These are phyloP conservation scores for Acanthamoeba healyi DNA, from an alignment of 208 protist genomes.

Conservation along the genomic window DNA sequence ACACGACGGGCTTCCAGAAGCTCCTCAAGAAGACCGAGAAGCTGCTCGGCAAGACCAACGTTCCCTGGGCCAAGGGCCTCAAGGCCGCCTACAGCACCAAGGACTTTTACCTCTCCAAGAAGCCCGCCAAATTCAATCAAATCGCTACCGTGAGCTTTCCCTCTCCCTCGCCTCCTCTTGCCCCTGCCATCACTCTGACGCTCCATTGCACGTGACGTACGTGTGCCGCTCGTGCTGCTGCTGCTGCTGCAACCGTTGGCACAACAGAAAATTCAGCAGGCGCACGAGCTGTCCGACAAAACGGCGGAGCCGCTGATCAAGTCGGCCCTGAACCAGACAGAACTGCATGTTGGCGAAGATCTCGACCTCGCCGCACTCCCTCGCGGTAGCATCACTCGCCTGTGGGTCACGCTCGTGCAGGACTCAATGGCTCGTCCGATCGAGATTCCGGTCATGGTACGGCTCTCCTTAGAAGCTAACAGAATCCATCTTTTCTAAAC, in stretches of 20 bases:
- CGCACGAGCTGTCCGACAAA: conserved; percentile 31
- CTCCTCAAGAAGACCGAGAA: conserved; percentile 75
- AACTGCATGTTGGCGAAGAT: conserved; percentile 62
- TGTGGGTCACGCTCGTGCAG: conserved; percentile 75
- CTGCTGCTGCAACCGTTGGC: too few species aligned
- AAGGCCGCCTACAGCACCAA: conserved; percentile 34
- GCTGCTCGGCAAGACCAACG: conserved; percentile 33
- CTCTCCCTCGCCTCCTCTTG: too few species aligned
- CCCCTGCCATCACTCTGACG: too few species aligned
- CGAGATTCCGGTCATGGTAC: conserved; percentile 73
- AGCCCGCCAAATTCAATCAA: conserved; percentile 41
- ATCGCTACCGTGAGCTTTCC: conserved; percentile 55
- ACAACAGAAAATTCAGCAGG: conserved; percentile 65
- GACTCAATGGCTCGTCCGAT: conserved; percentile 71
- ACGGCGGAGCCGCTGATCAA: conserved; percentile 14
- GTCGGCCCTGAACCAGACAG: conserved; percentile 5
- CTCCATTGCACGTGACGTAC: too few species aligned
- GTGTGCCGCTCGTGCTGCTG: too few species aligned
- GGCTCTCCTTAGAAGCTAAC: neutral
- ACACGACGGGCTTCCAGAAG: conserved; percentile 63
- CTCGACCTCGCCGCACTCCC: conserved; percentile 55
- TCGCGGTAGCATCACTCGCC: conserved; percentile 8
- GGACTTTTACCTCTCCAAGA: conserved; percentile 64
- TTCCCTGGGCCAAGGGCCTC: conserved; percentile 8
- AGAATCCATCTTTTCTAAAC: neutral